phyloP scores from a whole-genome alignment of 495 filamentous ascomycete genomes.

The Emericellopsis terricola region DNA sequence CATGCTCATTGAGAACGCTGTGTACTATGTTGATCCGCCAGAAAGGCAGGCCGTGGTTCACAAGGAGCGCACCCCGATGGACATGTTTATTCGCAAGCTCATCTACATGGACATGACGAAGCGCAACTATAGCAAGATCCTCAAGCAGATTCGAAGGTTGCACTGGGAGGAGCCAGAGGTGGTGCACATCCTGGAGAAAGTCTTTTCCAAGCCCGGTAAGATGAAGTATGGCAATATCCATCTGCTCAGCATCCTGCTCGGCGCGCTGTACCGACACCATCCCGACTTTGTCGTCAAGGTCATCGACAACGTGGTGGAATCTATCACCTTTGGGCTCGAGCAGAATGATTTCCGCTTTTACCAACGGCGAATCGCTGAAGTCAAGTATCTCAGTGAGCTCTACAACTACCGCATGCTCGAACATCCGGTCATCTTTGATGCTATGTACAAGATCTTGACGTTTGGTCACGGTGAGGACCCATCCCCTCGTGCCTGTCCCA shows the following conservation, averaged over 20 bases:
- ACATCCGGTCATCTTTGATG: conserved; percentile 88
- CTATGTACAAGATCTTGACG: conserved; percentile 81
- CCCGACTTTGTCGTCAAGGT: conserved; percentile 74
- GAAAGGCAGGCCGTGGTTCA: conserved; percentile 86
- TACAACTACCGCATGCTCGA: conserved; percentile 98
- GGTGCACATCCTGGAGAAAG: conserved; percentile 67
- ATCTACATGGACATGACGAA: conserved; percentile 89
- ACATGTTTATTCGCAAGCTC: conserved; percentile 79
- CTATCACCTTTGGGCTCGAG: conserved; percentile 76
- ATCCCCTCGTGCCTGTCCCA: not conserved
- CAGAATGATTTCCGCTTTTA: conserved; percentile 97
- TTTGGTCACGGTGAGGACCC: conserved; percentile 57
- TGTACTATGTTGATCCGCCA: conserved; percentile 95
- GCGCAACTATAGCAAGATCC: conserved; percentile 77
- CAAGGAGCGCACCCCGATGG: conserved; percentile 85
- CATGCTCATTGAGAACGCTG: conserved; percentile 96
- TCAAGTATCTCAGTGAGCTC: conserved; percentile 91
- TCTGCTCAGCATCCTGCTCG: conserved; percentile 79
- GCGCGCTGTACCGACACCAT: conserved; percentile 78
- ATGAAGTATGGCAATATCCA: conserved; percentile 97
- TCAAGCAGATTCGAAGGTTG: conserved; percentile 84
- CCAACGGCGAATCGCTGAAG: conserved; percentile 84
- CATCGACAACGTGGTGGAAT: conserved; percentile 80
- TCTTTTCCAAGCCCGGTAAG: conserved; percentile 90
- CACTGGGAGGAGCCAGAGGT: conserved; percentile 93